phyloP scores from a whole-genome alignment of 129 eudicot genomes.

The Gnaphalium uliginosum region DNA sequence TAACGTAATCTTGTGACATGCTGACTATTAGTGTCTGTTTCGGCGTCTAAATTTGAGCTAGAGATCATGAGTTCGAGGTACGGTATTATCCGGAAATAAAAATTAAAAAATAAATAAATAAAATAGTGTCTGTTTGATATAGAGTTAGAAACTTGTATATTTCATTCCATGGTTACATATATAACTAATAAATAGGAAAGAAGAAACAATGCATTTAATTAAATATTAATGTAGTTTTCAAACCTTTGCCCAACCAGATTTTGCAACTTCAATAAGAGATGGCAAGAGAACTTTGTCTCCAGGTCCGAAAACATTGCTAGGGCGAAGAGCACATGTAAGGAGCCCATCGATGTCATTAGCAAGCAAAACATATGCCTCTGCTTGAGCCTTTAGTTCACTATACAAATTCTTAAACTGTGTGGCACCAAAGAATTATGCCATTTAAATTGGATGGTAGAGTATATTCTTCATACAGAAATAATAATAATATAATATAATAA shows the following conservation, averaged over 20 bases:
- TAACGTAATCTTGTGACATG: too few species aligned
- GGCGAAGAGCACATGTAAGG: constrained; percentile 77
- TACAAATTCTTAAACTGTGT: constrained; percentile 60
- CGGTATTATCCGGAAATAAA: too few species aligned
- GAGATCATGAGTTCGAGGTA: too few species aligned
- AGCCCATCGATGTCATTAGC: constrained; percentile 79
- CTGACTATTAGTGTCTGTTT: too few species aligned
- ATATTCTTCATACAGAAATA: not conserved
- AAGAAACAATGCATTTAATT: constrained; percentile 14
- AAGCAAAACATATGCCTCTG: constrained; percentile 70
- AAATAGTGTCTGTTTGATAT: too few species aligned
- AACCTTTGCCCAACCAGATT: constrained; percentile 80
- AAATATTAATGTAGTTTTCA: constrained; percentile 25
- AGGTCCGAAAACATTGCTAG: constrained; percentile 85
- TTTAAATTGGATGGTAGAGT: not conserved
- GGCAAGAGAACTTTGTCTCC: constrained; percentile 64
- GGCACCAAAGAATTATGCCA: constrained; percentile 19
- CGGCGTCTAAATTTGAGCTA: too few species aligned
- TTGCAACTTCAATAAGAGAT: constrained; percentile 56
- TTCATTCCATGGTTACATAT: not conserved
- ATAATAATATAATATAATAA: too few species aligned
- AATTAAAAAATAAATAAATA: too few species aligned
- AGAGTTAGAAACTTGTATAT: not conserved
- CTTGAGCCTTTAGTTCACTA: constrained; percentile 81
- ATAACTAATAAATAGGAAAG: not conserved